phyloP scores from a whole-genome alignment of 75 land plant species.

The Selaginella tamariscina region DNA sequence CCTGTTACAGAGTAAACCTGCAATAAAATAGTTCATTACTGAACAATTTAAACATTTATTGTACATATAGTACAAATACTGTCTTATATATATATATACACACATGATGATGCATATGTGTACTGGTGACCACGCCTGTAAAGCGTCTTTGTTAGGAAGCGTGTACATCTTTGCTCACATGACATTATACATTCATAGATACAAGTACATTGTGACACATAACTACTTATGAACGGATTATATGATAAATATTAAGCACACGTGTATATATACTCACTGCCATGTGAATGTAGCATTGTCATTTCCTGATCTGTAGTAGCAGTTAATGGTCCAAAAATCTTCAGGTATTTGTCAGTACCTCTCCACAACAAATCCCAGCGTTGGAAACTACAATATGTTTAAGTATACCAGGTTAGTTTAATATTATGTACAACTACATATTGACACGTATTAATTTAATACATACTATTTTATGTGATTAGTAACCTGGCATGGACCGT shows the following conservation, averaged over 20 bases:
- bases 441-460: neutral
- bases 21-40: no score
- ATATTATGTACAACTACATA: neutral
- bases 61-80: no score
- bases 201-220: no score
- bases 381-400: constrained; percentile 52
- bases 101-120: constrained; percentile 74
- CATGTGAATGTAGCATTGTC: constrained; percentile 62
- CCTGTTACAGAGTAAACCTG: constrained; percentile 65
- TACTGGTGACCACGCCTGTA: constrained; percentile 79
- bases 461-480: neutral
- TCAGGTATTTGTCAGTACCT: constrained; percentile 89
- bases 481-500: constrained; percentile 90
- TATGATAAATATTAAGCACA: no score
- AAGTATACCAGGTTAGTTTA: neutral
- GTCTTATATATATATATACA: no score
- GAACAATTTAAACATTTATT: no score
- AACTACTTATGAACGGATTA: no score
- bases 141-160: constrained; percentile 8
- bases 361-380: constrained; percentile 87
- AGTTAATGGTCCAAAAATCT: constrained; percentile 87
- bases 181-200: no score
- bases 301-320: constrained; percentile 58
- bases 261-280: no score
- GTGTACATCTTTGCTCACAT: neutral